phyloP scores from a whole-genome alignment of 2,329 filamentous ascomycete genomes.

The Fusarium verrucosum region DNA sequence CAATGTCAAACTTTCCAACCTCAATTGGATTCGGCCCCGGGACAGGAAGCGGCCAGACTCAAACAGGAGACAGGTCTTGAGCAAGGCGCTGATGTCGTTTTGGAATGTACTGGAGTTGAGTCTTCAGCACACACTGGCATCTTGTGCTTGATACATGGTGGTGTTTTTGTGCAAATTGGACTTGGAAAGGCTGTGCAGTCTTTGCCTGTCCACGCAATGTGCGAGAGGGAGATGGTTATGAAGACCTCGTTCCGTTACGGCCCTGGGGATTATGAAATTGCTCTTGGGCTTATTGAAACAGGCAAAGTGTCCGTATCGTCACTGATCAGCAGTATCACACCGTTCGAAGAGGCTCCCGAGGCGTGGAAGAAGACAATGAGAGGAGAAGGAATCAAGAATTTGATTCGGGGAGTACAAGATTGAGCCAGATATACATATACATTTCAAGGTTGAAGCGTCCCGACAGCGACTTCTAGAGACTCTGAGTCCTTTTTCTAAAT shows the following conservation, averaged over 20 bases:
- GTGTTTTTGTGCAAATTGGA: constrained; percentile 29
- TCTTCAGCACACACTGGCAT: constrained; percentile 26
- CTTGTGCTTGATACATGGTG: constrained; percentile 9
- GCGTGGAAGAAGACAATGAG: constrained; percentile 88
- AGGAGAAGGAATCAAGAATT: constrained; percentile 77
- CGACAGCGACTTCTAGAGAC: not conserved
- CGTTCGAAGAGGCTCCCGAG: constrained; percentile 70
- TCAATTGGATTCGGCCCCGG: not conserved
- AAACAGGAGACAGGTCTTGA: constrained; percentile 54
- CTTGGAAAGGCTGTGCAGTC: constrained; percentile 30
- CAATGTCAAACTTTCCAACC: constrained; percentile 9
- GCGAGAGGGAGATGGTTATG: constrained; percentile 84
- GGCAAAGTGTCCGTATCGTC: constrained; percentile 81
- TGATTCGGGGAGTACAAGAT: constrained; percentile 56
- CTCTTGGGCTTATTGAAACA: constrained; percentile 76
- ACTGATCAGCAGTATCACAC: constrained; percentile 78
- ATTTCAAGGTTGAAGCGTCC: not conserved
- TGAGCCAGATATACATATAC: not conserved
- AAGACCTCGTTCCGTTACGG: constrained; percentile 91
- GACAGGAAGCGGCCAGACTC: constrained; percentile 22
- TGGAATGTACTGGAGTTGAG: constrained; percentile 38
- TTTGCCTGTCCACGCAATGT: constrained; percentile 77
- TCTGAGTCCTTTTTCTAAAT: too few species aligned
- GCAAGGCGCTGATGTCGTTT: constrained; percentile 72
- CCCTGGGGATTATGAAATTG: constrained; percentile 85